These are phyloP conservation scores for Myxozyma sirexii DNA, from an alignment of 805 yeast species.

Conservation along the genomic window DNA sequence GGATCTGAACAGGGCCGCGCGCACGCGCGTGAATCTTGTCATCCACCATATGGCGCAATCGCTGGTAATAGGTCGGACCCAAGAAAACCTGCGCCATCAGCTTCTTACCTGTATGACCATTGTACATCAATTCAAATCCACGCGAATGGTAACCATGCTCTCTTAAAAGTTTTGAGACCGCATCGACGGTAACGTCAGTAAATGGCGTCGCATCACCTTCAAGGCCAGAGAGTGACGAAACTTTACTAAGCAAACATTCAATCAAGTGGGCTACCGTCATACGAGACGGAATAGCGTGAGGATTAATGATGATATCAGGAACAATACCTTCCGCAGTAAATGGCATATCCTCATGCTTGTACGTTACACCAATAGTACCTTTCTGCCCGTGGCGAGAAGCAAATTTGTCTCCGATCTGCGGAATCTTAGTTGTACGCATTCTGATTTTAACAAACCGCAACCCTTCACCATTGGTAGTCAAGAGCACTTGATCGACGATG, in stretches of 20 bases:
- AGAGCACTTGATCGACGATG: conserved; percentile 94
- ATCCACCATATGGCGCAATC: conserved; percentile 98
- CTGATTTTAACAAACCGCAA: conserved; percentile 95
- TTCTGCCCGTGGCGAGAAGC: conserved; percentile 99
- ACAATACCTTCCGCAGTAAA: conserved; percentile 93
- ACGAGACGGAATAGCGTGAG: conserved; percentile 99
- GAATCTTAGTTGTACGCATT: conserved; percentile 97
- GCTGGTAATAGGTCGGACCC: conserved; percentile 99
- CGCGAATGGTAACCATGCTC: conserved; percentile 97
- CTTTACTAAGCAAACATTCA: conserved; percentile 95
- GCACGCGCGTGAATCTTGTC: conserved; percentile 99
- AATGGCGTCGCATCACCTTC: conserved; percentile 99
- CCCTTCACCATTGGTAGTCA: conserved; percentile 98
- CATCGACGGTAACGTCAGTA: conserved; percentile 97
- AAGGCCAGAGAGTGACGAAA: conserved; percentile 88
- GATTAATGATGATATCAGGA: conserved; percentile 96
- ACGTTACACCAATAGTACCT: conserved; percentile 99
- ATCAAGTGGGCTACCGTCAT: conserved; percentile 99
- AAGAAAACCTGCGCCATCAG: conserved; percentile 97
- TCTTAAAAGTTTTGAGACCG: conserved; percentile 85
- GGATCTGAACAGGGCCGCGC: conserved; percentile 96
- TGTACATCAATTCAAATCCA: conserved; percentile 98
- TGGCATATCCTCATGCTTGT: conserved; percentile 99
- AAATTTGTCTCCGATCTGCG: conserved; percentile 98
- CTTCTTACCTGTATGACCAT: conserved; percentile 98